phyloP scores from a whole-genome alignment of 805 yeast genomes.

The Wickerhamiella spandovensis region DNA sequence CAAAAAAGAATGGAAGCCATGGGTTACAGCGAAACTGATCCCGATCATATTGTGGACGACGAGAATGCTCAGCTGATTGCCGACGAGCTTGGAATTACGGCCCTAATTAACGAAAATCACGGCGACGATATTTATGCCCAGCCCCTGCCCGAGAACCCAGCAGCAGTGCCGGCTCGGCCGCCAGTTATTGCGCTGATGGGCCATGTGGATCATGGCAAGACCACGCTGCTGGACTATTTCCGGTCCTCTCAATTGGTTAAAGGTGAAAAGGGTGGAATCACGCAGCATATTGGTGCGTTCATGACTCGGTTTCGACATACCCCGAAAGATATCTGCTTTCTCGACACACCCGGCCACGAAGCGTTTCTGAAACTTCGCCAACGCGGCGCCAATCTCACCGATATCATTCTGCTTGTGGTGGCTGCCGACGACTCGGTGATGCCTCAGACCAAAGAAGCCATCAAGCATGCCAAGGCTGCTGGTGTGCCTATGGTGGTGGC shows the following conservation, averaged over 20 bases:
- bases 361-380: conserved; percentile 94
- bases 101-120: conserved; percentile 36
- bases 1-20: conserved; percentile 43
- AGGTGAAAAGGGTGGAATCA: conserved; percentile 88
- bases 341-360: conserved; percentile 97
- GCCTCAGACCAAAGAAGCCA: conserved; percentile 96
- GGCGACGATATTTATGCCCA: conserved; percentile 47
- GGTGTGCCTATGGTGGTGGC: conserved; percentile 83
- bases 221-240: conserved; percentile 78
- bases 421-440: conserved; percentile 96
- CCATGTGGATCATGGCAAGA: conserved; percentile 97
- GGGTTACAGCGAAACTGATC: conserved; percentile 59
- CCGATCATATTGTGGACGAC: conserved; percentile 68
- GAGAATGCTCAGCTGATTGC: conserved; percentile 82
- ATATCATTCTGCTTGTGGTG: conserved; percentile 80
- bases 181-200: conserved; percentile 98
- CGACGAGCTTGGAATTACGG: conserved; percentile 73
- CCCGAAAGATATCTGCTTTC: conserved; percentile 66
- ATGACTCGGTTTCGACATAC: conserved; percentile 68
- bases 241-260: conserved; percentile 74
- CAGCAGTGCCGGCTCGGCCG: conserved; percentile 50
- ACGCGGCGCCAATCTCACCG: conserved; percentile 90
- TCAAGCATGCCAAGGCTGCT: conserved; percentile 75
- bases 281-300: conserved; percentile 97
- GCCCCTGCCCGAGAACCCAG: conserved; percentile 35